Evolutionary conservation across 345 rosid species (phyloP).

Genomic region (Cochlearia excelsa): DNA sequence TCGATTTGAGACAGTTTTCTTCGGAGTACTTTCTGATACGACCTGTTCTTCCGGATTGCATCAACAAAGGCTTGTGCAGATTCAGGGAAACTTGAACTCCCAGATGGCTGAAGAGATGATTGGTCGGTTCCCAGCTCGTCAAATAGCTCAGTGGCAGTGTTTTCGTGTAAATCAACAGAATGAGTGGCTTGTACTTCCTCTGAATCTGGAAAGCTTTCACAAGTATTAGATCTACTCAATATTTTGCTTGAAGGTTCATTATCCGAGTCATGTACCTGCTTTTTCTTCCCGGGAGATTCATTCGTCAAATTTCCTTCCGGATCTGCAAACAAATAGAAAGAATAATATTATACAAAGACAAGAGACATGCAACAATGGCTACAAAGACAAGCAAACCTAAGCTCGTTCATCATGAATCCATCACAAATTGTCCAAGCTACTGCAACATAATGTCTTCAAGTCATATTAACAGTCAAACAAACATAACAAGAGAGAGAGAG

Average conservation of each 20-base stretch:
- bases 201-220: constrained; percentile 44
- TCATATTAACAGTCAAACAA: constrained; percentile 12
- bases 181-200: constrained; percentile 33
- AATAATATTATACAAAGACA: constrained; percentile 12
- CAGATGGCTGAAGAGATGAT: constrained; percentile 32
- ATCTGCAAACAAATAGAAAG: constrained; percentile 32
- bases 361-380: neutral
- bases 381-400: constrained; percentile 3
- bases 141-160: constrained; percentile 35
- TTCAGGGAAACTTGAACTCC: constrained; percentile 59
- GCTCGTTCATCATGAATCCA: constrained; percentile 12
- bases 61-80: constrained; percentile 63
- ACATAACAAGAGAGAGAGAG: neutral
- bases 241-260: constrained; percentile 36
- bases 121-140: constrained; percentile 35
- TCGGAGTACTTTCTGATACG: constrained; percentile 68
- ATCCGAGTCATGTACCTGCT: constrained; percentile 38
- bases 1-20: constrained; percentile 65
- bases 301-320: constrained; percentile 22
- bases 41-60: constrained; percentile 79
- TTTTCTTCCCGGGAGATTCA: constrained; percentile 36
- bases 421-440: neutral
- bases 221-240: constrained; percentile 37
- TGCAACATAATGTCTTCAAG: constrained; percentile 1
- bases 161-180: constrained; percentile 29